These are phyloP conservation scores for Epichloe coenophiala DNA, from an alignment of 2,329 filamentous ascomycete species.

Conservation along the genomic window DNA sequence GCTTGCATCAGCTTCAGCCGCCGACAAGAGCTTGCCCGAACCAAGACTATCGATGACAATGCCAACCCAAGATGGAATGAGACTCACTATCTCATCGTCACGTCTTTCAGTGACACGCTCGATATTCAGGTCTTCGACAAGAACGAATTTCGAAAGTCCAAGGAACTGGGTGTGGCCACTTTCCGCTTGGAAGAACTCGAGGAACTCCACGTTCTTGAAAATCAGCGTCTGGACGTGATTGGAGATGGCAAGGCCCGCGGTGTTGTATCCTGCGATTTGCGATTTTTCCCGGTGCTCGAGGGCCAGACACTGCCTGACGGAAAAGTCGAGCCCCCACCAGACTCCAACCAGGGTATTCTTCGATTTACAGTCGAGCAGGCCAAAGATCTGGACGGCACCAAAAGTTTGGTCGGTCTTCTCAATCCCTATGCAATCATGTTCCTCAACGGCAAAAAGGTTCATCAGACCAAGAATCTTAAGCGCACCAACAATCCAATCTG, in stretches of 20 bases:
- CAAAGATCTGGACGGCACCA: conserved; percentile 85
- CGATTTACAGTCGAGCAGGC: conserved; percentile 90
- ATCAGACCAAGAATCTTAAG: conserved; percentile 84
- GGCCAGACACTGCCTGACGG: conserved; percentile 60
- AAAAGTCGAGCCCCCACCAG: conserved; percentile 65
- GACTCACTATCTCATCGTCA: conserved; percentile 89
- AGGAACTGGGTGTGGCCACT: conserved; percentile 76
- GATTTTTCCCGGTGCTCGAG: conserved; percentile 89
- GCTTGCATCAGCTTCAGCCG: conserved; percentile 73
- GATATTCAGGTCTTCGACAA: conserved; percentile 81
- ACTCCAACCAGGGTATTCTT: conserved; percentile 85
- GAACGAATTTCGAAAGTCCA: conserved; percentile 94
- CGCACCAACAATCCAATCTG: conserved; percentile 96
- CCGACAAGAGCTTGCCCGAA: conserved; percentile 68
- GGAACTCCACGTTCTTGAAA: conserved; percentile 64
- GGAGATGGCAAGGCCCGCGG: conserved; percentile 76
- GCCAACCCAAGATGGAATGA: conserved; percentile 89
- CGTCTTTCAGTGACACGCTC: conserved; percentile 75
- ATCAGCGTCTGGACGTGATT: conserved; percentile 71
- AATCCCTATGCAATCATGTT: conserved; percentile 84
- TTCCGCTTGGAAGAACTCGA: conserved; percentile 78
- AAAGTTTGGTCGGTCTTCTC: conserved; percentile 80
- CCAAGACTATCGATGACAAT: conserved; percentile 76
- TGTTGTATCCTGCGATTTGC: conserved; percentile 65
- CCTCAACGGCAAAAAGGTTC: conserved; percentile 84